Evolutionary conservation across 805 yeast species (phyloP), one percentile per base, ranked within the genome.

Genomic region (Schizosaccharomyces japonicus): DNA sequence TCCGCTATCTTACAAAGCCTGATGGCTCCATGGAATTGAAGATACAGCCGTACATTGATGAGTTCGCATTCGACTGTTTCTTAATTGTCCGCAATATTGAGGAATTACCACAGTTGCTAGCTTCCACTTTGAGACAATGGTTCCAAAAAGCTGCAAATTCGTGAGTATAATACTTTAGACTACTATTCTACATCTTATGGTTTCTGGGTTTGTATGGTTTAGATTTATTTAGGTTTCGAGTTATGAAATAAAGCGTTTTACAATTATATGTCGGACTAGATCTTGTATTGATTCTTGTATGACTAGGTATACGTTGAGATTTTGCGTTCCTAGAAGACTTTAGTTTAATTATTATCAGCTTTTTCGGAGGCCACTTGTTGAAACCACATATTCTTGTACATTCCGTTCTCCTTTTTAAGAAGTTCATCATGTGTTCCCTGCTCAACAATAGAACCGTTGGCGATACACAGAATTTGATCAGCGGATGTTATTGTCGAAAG

Each of bases 31-130:
- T 75, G 74, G 71, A 72, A 42, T 65, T 92, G 52, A 70, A 78
- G 58, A 90, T 90, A 50, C 77, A 75, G 50, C 80, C 77, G 55
- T 90, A 90, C 57, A 70, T 90, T 60, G 95, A 87, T 55, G 72
- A 80, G 27, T 90, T 90, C 76, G 96, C 99, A 55, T 90, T 90
- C 63, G 96, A 90, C 59, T 90, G 80, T 60, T 90, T 87, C 58
- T 95, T 87, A 50, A 87, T 92, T 54, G 95, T 90, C 25, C 76
- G 80, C 55, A 76, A 87, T 57, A 80, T 92, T 54, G 70, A 70
- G 45, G 96, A 87, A 63, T 68, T 90, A 33, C 99, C 99, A 13
- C 81, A 78, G 57, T 84, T 90, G 78, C 68, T 90, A 48, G 75
- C 95, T 1, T 67, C 79, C 53, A 87, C 92, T 52, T 68, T 90